phyloP scores from a whole-genome alignment of 192 early-diverging fungal genomes.

The Physocladia obscura region DNA sequence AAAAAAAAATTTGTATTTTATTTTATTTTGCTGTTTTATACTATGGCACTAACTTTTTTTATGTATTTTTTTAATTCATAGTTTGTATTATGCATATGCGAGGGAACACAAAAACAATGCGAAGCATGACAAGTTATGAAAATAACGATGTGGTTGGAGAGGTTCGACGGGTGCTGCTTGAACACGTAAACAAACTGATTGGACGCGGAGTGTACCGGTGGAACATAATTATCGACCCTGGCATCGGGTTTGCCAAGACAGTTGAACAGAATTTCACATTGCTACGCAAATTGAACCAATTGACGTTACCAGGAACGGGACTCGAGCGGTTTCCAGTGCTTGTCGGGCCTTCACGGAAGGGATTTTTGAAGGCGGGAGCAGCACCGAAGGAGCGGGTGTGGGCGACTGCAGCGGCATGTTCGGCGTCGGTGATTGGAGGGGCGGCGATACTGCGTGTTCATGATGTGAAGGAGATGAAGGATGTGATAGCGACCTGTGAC shows the following conservation, averaged over 20 bases:
- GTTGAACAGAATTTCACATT: constrained; percentile 84
- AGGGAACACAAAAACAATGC: constrained; percentile 90
- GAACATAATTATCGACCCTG: constrained; percentile 97
- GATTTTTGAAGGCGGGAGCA: constrained; percentile 81
- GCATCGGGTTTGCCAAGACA: constrained; percentile 96
- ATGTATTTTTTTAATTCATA: not conserved
- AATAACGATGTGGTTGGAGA: constrained; percentile 73
- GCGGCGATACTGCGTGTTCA: constrained; percentile 85
- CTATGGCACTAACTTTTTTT: not conserved
- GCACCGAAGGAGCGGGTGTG: constrained; percentile 54
- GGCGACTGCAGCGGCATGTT: constrained; percentile 29
- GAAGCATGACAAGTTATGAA: constrained; percentile 66
- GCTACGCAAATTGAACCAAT: constrained; percentile 67
- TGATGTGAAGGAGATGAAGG: constrained; percentile 90
- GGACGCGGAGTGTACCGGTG: constrained; percentile 83
- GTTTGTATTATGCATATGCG: constrained; percentile 98
- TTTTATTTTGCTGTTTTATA: not conserved
- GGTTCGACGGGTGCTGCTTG: constrained; percentile 68
- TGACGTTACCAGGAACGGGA: constrained; percentile 33
- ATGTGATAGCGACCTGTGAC: constrained; percentile 85
- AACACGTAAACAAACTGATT: constrained; percentile 68
- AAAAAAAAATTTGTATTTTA: not conserved
- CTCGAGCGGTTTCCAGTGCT: constrained; percentile 79
- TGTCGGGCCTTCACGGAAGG: constrained; percentile 89
- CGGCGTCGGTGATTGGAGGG: constrained; percentile 25